Evolutionary conservation across 495 filamentous ascomycete genomes (phyloP).

Genomic region (Hypoxylon subgilvum): DNA sequence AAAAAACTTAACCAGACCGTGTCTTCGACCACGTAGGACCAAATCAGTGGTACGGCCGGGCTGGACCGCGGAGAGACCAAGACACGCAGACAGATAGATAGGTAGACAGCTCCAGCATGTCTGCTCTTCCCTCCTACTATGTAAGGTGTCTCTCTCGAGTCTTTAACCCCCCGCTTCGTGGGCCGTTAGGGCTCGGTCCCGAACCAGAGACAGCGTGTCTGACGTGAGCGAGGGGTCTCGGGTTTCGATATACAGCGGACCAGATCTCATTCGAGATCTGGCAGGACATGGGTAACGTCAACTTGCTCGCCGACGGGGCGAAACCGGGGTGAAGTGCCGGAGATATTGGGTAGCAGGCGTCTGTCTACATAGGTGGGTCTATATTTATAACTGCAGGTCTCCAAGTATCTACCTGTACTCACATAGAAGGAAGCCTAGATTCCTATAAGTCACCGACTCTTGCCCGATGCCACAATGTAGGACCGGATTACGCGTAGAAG

Average conservation of each 20-base stretch:
- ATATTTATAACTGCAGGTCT: too few relatives aligned
- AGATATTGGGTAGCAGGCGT: too few relatives aligned
- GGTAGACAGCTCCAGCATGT: neutral
- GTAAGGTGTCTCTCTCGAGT: neutral
- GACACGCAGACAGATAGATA: neutral
- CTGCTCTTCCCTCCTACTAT: neutral
- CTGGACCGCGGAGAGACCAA: neutral
- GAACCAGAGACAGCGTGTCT: slow-evolving; percentile 21
- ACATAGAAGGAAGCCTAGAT: too few relatives aligned
- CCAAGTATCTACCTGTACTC: too few relatives aligned
- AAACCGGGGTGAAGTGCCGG: neutral
- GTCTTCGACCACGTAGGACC: slow-evolving; percentile 22
- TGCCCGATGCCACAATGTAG: too few relatives aligned
- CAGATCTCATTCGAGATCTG: slow-evolving; percentile 27
- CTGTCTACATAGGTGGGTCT: too few relatives aligned
- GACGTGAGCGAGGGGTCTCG: slow-evolving; percentile 12
- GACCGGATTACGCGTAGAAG: too few relatives aligned
- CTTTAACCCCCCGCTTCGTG: slow-evolving; percentile 11
- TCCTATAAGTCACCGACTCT: too few relatives aligned
- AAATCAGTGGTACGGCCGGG: slow-evolving; percentile 1
- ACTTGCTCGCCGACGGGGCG: neutral
- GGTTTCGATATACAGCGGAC: slow-evolving; percentile 17
- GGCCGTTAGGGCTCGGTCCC: slow-evolving; percentile 32
- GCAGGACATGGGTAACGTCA: slow-evolving; percentile 5
- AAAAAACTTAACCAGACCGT: slow-evolving; percentile 3